Evolutionary conservation across 208 protist genomes (phyloP), one percentile per base, ranked within the genome.

Genomic region (Trypanosoma avium): DNA sequence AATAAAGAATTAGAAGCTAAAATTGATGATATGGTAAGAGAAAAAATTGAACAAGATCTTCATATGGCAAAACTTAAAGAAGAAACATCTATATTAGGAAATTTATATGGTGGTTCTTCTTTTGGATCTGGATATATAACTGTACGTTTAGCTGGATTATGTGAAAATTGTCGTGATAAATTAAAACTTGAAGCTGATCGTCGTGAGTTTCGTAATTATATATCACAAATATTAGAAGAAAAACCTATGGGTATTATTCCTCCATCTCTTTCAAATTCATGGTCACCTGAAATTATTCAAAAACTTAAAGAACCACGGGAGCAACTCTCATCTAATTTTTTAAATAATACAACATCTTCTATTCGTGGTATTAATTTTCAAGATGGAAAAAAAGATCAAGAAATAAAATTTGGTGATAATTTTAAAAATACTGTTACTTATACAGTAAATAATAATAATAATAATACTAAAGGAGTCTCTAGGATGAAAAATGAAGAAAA

Each of bases 61-160:
- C 12, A 36, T 2, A 53, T 70, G 0, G 30, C 33, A 29, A 42
- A 38, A 38, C 52, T 70, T n/a, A 32, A 52, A 12, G 64, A 70
- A 19, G 59, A 52, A 27, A 21, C 46, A 6, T 43, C 43, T n/a
- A 4, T 22, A 7, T 21, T 52, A n/a, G 29, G 21, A 17, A 46
- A 30, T 4, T 46, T n/a, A n/a, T n/a, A 54, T 22, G 59, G 59
- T 21, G 55, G 19, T 33, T 64, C 30, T 2, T 19, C 30, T 4
- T 55, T 3, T 21, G 59, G 45, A 8, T 64, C 59, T 8, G 61
- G 29, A 32, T 67, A 38, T 33, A 22, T 67, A 22, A 67, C 50
- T 22, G 61, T 67, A 19, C 61, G 61, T 43, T 36, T 40, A 19
- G n/a, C 48, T 15, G 40, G 52, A 50, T 35, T 67, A 17, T 67